Base-by-base conservation (phyloP, 495 filamentous ascomycete species). In the Copromyces sp. region DNA sequence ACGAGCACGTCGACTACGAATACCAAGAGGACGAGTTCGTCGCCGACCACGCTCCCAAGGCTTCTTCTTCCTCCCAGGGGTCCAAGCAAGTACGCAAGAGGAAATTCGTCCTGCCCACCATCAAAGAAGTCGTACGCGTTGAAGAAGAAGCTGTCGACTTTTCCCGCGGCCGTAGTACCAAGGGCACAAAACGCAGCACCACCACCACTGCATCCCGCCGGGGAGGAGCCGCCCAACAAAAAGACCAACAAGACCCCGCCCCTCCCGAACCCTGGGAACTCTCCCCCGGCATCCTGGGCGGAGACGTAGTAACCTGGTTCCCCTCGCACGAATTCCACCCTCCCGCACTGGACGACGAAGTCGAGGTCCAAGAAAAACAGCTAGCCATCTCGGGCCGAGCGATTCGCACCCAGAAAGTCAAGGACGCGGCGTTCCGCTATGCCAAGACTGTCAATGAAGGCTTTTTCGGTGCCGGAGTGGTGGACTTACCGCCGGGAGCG, bases 401-500 rank as follows among this genome's bases (percentile, higher is more conserved):
- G 1, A 92, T 99, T 71, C 84, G 91, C 71, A 91, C 93, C 0
- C 87, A 88, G 69, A 89, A 92, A 68, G 92, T 97, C 69, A 87
- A 89, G 74, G 89, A 88, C 76, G 90, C 89, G 32, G 87, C 87
- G 20, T 98, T 98, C 84, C 86, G 87, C 38, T 97, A 94, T 77
- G 93, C 92, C 12, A 98, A 98, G 82, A 90, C 94, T 59, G 87
- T 94, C 37, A 93, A 89, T 65, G 84, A 92, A 47, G 87, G 91
- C 2, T 97, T 95, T 83, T 92, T 97, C 75, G 94, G 94, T 44
- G 89, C 90, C 3, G 95, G 95, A 0, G 88, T 98, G 71, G 91
- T 99, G 39, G 94, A 98, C 68, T 82, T 99, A 20, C 93, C 93
- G 7, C 90, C 93, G 3, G 90, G 91, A 4, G 90, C 90, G 20